phyloP scores from a whole-genome alignment of 177 flowering plant genomes.

The Vitis hybrid region DNA sequence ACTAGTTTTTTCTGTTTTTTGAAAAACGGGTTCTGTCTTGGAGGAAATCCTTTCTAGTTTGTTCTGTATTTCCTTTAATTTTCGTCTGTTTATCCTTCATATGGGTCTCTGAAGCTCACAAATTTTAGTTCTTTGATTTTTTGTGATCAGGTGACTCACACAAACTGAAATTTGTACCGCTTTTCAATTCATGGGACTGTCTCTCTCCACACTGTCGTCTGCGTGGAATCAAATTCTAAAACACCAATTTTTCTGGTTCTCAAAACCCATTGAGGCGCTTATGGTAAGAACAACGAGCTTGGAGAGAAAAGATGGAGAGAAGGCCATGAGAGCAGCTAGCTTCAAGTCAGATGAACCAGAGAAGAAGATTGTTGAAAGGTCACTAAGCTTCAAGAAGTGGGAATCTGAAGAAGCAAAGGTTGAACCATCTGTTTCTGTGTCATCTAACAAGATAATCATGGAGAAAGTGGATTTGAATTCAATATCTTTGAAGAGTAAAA shows the following conservation, averaged over 20 bases:
- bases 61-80: no score
- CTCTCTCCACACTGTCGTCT: constrained; percentile 47
- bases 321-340: neutral
- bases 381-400: constrained; percentile 32
- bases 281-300: constrained; percentile 30
- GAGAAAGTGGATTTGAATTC: constrained; percentile 7
- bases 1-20: no score
- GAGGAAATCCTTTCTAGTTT: no score
- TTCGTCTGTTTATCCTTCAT: no score
- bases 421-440: constrained; percentile 12
- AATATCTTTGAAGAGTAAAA: neutral
- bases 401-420: constrained; percentile 24
- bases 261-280: constrained; percentile 11
- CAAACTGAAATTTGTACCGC: constrained; percentile 2
- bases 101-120: no score
- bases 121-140: neutral
- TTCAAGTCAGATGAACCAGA: constrained; percentile 16
- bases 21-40: no score
- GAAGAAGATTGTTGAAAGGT: constrained; percentile 22
- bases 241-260: constrained; percentile 11
- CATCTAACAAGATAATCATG: constrained; percentile 14
- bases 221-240: constrained; percentile 37
- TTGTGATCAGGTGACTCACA: constrained; percentile 5
- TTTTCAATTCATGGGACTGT: constrained; percentile 38
- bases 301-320: constrained; percentile 27